Base-by-base conservation (phyloP, 2,329 filamentous ascomycete genomes). In the Ascochyta rabiei region DNA sequence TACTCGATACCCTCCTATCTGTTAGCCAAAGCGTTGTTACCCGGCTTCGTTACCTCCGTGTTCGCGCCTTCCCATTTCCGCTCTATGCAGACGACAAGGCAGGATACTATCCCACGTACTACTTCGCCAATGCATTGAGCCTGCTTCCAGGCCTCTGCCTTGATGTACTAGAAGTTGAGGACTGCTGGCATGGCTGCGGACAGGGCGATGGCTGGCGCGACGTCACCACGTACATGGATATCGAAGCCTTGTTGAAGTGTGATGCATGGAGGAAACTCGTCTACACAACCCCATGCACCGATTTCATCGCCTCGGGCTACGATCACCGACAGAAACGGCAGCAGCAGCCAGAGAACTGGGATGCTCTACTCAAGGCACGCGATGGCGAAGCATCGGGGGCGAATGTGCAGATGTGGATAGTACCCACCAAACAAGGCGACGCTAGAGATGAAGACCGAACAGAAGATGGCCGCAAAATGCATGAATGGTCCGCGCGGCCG, bases 121-220 rank as follows among this genome's bases (percentile, higher is more conserved):
- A 69, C 46, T 70, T 70, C 16, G 59, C 59, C 31, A 69, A 72
- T 41, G 71, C 72, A 2, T 43, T 75, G 9, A 57, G 61, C 7
- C 49, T 74, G 7, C 56, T 75, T 6, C 70, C 71, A 9, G 71
- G 72, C 0, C 56, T 75, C 12, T 64, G 67, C 50, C 60, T 75
- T 8, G 64, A 73, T 34, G 61, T 63, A 7, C 58, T 75, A 8
- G 59, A 68, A 18, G 65, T 75, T 1, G 67, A 74, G 19, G 72
- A 75, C 40, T 66, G 65, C 34, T 74, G 70, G 61, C 72, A 75
- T 50, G 71, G 68, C n/a, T 68, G 68, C 39, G 71, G 70, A 5
- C 49, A 71, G 39, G 64, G 66, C 16, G 70, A 72, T 40, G 65
- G 66, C 16, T 74, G 68, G 68, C 67, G 69, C 46, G 70, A 74